Conservation (phyloP, 441 rosid genomes). For the Adansonia madagascariensis region DNA sequence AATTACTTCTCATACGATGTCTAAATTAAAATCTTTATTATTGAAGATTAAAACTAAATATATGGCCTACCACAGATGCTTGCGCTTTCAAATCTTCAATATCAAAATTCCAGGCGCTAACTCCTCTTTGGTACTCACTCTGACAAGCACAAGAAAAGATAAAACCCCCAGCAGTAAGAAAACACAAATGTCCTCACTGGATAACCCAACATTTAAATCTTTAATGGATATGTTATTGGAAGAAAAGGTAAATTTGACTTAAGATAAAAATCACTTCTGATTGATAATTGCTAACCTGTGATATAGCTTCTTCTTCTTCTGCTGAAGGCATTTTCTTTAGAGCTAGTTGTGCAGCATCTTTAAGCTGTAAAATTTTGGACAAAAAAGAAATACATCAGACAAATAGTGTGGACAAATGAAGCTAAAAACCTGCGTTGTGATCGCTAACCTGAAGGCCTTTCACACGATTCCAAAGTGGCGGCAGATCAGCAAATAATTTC, state of each 20-base stretch:
- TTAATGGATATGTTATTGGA: neutral
- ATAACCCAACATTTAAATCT: neutral
- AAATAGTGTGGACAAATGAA: slow-evolving; percentile 11
- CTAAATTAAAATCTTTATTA: neutral
- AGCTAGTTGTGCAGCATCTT: slow-evolving; percentile 94
- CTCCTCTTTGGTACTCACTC: slow-evolving; percentile 98
- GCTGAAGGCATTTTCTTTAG: slow-evolving; percentile 89
- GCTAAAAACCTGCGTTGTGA: slow-evolving; percentile 28
- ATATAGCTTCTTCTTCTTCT: slow-evolving; percentile 90
- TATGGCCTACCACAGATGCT: slow-evolving; percentile 75
- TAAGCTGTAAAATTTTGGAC: slow-evolving; percentile 60
- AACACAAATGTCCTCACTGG: neutral
- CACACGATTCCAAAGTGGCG: slow-evolving; percentile 90
- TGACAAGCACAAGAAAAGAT: slow-evolving; percentile 40
- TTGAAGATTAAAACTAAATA: slow-evolving; percentile 23
- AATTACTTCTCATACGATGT: slow-evolving; percentile 16
- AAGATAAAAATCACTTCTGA: neutral
- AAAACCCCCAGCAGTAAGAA: slow-evolving; percentile 12
- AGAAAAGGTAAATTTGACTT: slow-evolving; percentile 7
- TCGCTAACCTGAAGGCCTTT: slow-evolving; percentile 85
- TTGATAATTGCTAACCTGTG: slow-evolving; percentile 61
- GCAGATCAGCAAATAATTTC: slow-evolving; percentile 73
- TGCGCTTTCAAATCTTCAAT: slow-evolving; percentile 91
- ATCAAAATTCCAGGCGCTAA: slow-evolving; percentile 99
- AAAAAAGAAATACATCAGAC: slow-evolving; percentile 27